Base-by-base conservation (phyloP, 192 early-diverging fungal genomes). In the Borealophlyctis nickersoniae region DNA sequence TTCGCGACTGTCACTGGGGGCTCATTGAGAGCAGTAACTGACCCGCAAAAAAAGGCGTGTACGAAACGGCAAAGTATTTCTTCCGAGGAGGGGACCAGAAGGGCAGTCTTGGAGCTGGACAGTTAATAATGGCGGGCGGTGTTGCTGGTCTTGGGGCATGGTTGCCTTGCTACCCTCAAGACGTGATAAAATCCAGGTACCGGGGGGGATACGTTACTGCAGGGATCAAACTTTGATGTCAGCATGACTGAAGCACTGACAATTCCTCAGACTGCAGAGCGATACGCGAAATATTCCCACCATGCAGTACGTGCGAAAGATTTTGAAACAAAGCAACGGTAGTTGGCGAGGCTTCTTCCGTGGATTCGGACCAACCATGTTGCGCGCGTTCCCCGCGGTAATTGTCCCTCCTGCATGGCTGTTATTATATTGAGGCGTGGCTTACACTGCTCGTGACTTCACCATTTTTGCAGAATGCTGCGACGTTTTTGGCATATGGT, bases 141-240 rank as follows among this genome's bases (percentile, higher is more conserved):
- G 19, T 71, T n/a, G 75, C 75, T 19, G 73, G 73, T 11, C 66
- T 75, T 36, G 73, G 58, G 0, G 65, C 66, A 7, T 75, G 73
- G 73, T 22, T 75, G 14, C 72, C 66, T 19, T 75, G 73, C 30
- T 73, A 69, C 52, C 92, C 91, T 5, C 92, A 93, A 49, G 92
- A 94, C 69, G 92, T 94, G 34, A 78, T 94, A 63, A 94, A 94
- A 74, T 90, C 87, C 32, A 78, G 86, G 50, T 80, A 89, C 70
- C 26, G 16, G 53, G 2, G 14, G 22, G 53, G 14, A 19, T 59
- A 16, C 22, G 1, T 24, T 57, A 2, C 13, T 62, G 60, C 23
- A n/a, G n/a, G n/a, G n/a, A n/a, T n/a, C n/a, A n/a, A n/a, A n/a
- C n/a, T n/a, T n/a, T n/a, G n/a, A n/a, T n/a, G n/a, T n/a, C n/a